Conservation (phyloP, 768 basidiomycete genomes). For the Boletellus ananiceps region DNA sequence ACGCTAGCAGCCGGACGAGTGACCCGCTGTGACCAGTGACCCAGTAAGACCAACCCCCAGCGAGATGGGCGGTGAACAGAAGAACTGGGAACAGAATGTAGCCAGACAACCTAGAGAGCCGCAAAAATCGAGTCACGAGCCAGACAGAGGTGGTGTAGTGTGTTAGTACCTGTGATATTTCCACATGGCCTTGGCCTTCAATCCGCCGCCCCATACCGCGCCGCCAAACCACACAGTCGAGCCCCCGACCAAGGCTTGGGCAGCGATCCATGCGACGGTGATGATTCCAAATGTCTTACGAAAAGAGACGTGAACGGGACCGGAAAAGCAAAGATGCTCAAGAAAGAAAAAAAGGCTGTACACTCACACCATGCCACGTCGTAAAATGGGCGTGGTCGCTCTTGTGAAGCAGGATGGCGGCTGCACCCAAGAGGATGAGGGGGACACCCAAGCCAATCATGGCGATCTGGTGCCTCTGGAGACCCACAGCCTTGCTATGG, state of each 20-base stretch:
- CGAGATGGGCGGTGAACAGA: constrained; percentile 61
- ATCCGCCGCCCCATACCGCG: constrained; percentile 62
- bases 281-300: constrained; percentile 60
- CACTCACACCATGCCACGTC: constrained; percentile 70
- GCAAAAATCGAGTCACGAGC: neutral
- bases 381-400: constrained; percentile 54
- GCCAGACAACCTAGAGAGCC: constrained; percentile 54
- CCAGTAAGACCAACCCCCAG: constrained; percentile 69
- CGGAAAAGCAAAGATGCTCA: neutral
- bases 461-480: constrained; percentile 64
- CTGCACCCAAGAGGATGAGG: constrained; percentile 52
- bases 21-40: constrained; percentile 33
- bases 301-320: neutral
- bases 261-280: constrained; percentile 53
- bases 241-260: constrained; percentile 60
- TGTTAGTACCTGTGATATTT: constrained; percentile 76
- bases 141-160: constrained; percentile 3
- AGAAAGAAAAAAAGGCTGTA: neutral
- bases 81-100: constrained; percentile 63
- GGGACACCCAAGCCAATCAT: constrained; percentile 55
- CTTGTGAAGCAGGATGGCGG: constrained; percentile 65
- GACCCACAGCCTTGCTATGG: constrained; percentile 59
- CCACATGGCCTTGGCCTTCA: constrained; percentile 71
- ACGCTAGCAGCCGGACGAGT: constrained; percentile 46
- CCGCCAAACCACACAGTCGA: constrained; percentile 79